Base-by-base conservation (phyloP, 495 filamentous ascomycete genomes). In the Penicillium herquei region DNA sequence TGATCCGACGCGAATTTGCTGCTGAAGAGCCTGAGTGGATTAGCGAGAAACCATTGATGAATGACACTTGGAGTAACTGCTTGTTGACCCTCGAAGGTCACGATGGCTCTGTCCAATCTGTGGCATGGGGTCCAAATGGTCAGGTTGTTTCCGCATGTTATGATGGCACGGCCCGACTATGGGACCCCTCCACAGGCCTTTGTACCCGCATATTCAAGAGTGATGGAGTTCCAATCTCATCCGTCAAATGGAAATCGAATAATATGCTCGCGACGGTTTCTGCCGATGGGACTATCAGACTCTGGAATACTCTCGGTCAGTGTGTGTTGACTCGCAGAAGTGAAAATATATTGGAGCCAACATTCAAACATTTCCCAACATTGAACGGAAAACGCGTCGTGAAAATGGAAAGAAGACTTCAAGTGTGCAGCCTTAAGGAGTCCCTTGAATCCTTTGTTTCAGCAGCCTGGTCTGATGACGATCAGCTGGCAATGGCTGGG, bases 41-140 rank as follows among this genome's bases (percentile, higher is more conserved):
- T 3, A 54, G 35, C 4, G 49, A 6, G 3, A 61, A 55, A 46
- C 56, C 59, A 35, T 9, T 32, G 13, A 54, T 63, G 39, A 42
- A 58, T 47, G 44, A 56, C 43, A 26, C 31, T 17, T 69, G 64
- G 66, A 56, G 59, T 40, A 17, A 52, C 30, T 63, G 63, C 16
- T 52, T 69, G 9, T 56, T 63, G 47, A 64, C 62, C 6, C 61
- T 73, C 8, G 62, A 72, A 31, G 57, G 62, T 34, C 60, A 67
- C 54, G 54, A 3, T 10, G 13, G 7, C 45, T 65, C 49, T 51
- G 54, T 51, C 31, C 8, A 39, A 12, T 49, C 30, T 3, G 46
- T 49, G 5, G 2, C 13, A 34, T 49, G 32, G n/a, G 32, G 30
- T 17, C 46, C 32, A 9, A 34, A 49, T 17, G 32, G 16, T 12